These are phyloP conservation scores for Davidsoniella virescens DNA, from an alignment of 2,329 filamentous ascomycete species.

Conservation along the genomic window DNA sequence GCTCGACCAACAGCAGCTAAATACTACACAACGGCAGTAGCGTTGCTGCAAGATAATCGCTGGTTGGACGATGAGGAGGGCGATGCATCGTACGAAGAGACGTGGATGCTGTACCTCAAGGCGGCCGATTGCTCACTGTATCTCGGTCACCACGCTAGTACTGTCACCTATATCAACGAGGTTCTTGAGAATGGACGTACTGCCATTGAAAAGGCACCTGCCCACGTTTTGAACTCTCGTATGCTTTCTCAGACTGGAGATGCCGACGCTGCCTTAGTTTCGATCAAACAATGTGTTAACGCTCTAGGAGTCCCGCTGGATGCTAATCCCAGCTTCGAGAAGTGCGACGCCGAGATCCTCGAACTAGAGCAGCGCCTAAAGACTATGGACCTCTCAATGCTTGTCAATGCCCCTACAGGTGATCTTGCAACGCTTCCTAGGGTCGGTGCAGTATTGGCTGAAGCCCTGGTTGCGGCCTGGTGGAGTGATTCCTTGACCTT, in stretches of 20 bases:
- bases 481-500: slow-evolving; percentile 60
- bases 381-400: slow-evolving; percentile 33
- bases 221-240: slow-evolving; percentile 68
- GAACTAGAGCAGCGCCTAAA: slow-evolving; percentile 43
- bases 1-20: slow-evolving; percentile 67
- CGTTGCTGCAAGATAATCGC: slow-evolving; percentile 60
- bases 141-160: slow-evolving; percentile 53
- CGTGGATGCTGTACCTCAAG: slow-evolving; percentile 59
- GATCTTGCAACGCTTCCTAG: slow-evolving; percentile 41
- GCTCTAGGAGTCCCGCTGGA: slow-evolving; percentile 53
- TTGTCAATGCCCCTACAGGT: slow-evolving; percentile 20
- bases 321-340: slow-evolving; percentile 51
- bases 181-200: slow-evolving; percentile 56
- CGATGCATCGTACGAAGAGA: slow-evolving; percentile 64
- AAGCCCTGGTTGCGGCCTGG: slow-evolving; percentile 54
- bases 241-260: slow-evolving; percentile 63
- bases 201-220: slow-evolving; percentile 64
- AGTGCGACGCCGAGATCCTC: slow-evolving; percentile 62
- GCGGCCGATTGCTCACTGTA: slow-evolving; percentile 73
- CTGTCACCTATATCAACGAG: slow-evolving; percentile 49
- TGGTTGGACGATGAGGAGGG: slow-evolving; percentile 59
- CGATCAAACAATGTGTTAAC: slow-evolving; percentile 53
- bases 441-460: slow-evolving; percentile 52
- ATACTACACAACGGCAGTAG: slow-evolving; percentile 63
- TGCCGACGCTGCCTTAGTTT: slow-evolving; percentile 48